These are phyloP conservation scores for Tephrocybe sp. DNA, from an alignment of 768 basidiomycete species.

Conservation along the genomic window DNA sequence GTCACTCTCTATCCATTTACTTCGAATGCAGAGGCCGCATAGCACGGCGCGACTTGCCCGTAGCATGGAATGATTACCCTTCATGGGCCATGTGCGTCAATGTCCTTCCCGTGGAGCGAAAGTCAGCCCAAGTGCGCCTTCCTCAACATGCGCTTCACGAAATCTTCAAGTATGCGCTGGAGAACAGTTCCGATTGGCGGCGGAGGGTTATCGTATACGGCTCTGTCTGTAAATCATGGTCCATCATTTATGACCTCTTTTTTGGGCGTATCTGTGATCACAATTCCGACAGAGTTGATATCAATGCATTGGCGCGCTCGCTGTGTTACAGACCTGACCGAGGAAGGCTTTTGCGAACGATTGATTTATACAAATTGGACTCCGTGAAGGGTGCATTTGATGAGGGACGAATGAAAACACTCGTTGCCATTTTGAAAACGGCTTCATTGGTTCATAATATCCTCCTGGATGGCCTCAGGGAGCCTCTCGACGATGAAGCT, in stretches of 20 bases:
- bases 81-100: neutral
- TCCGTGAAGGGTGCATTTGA: neutral
- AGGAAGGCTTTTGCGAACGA: neutral
- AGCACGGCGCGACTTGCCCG: too few species aligned
- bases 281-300: neutral
- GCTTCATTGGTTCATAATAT: neutral
- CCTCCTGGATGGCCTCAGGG: neutral
- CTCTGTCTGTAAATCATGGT: neutral
- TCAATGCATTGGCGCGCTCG: neutral
- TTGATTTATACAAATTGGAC: neutral
- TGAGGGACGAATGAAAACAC: neutral
- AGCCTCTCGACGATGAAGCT: neutral
- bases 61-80: too few species aligned
- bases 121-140: neutral
- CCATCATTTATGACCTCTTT: neutral
- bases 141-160: neutral
- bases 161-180: neutral
- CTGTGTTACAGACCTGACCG: neutral
- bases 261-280: neutral
- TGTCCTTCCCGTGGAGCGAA: neutral
- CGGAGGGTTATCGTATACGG: neutral
- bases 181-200: neutral
- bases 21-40: neutral
- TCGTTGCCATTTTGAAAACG: neutral
- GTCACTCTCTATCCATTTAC: neutral